Evolutionary conservation across 2,329 filamentous ascomycete genomes (phyloP), one percentile per base, ranked within the genome.

Genomic region (Ceratocystis diversiconidia): DNA sequence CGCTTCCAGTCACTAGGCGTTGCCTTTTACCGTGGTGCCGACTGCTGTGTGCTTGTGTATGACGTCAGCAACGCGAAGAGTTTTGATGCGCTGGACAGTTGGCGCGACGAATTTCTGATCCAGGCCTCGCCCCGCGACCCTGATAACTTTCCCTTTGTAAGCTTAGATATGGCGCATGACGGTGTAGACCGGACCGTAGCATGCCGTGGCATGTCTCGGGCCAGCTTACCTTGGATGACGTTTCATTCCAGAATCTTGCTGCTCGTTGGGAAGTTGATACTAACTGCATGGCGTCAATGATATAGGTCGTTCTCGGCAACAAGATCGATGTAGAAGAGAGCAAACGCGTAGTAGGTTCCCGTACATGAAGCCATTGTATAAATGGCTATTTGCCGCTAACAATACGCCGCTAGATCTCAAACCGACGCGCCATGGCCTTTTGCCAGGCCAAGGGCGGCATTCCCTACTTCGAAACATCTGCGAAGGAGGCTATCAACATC

Each of bases 31-130:
- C 85, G 92, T 69, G 92, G 92, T 69, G 92, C 94, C 71, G 92
- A 99, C 79, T 97, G 92, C 83, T 97, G 94, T 75, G 92, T 97
- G 67, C 81, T 99, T 65, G 92, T 97, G 63, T 97, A 94, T 80
- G 92, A 99, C 74, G 92, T 99, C 76, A 99, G 99, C 80, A 97
- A 96, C 76, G 89, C 92, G 69, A 99, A 99, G 84, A 96, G 91
- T 76, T 99, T 99, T 76, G 94, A 99, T 75, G 95, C 92, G 15
- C 84, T 99, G 68, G 94, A 99, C 75, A 96, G 91, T 78, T 99
- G 94, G 94, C 84, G 94, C 73, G 94, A 99, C 74, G 94, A 99
- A 76, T 99, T 99, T 74, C 78, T 99, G 71, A 96, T 99, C 71
- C 94, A 99, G 78, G 94, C 94, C 5, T 96, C 90, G 70, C 94